These are phyloP conservation scores for Juncus inflexus DNA, from an alignment of 176 grass and related monocot genomes.

Conservation along the genomic window DNA sequence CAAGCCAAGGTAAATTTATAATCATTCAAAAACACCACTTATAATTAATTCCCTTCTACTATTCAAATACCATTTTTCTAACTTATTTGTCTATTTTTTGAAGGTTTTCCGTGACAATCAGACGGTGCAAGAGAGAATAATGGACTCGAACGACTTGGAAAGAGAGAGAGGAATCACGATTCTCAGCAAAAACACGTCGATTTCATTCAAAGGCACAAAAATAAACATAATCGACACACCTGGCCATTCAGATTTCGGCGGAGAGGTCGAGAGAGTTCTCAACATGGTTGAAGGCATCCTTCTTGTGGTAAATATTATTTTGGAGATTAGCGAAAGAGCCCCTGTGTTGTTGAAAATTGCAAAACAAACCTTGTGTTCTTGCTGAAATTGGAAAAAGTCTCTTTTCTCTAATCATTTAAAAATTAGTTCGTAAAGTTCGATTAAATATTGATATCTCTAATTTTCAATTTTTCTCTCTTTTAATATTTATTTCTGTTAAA, in stretches of 20 bases:
- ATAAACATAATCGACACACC: constrained; percentile 99
- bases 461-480: neutral
- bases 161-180: constrained; percentile 98
- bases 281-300: constrained; percentile 99
- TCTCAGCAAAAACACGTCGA: constrained; percentile 99
- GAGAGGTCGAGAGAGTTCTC: constrained; percentile 93
- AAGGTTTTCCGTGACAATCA: constrained; percentile 99
- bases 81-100: constrained; percentile 29
- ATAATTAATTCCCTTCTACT: neutral
- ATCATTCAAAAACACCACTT: neutral
- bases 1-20: constrained; percentile 69
- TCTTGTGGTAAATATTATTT: constrained; percentile 54
- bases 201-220: constrained; percentile 94
- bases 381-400: neutral
- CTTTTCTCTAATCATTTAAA: constrained; percentile 13
- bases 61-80: constrained; percentile 13
- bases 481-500: too few relatives aligned
- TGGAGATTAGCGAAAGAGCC: neutral
- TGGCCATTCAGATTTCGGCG: constrained; percentile 94
- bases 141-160: constrained; percentile 98
- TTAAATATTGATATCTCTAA: neutral
- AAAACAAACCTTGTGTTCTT: too few relatives aligned
- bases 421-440: neutral
- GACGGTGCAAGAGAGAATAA: constrained; percentile 92
- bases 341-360: neutral